Evolutionary conservation across 345 rosid genomes (phyloP).

Genomic region (Fremontodendron californicum): DNA sequence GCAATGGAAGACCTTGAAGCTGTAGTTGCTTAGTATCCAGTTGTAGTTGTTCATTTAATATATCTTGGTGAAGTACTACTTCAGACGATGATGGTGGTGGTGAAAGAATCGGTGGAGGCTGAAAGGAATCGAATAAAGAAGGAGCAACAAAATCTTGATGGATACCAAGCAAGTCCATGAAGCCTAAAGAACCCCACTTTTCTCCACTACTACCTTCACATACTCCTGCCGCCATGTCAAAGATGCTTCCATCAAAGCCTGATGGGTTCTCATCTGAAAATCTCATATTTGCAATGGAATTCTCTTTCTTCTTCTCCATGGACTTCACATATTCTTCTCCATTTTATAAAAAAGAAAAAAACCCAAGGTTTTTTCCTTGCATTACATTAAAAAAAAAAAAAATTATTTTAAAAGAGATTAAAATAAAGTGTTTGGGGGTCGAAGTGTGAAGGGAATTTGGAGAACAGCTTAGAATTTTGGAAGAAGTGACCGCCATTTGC

Average conservation of each 20-base stretch:
- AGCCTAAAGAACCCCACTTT: slow-evolving; percentile 33
- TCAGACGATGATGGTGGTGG: slow-evolving; percentile 22
- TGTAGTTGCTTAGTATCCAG: no score
- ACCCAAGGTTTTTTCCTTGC: no score
- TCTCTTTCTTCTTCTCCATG: slow-evolving; percentile 37
- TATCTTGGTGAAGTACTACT: neutral
- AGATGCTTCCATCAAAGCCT: slow-evolving; percentile 41
- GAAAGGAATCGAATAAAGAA: slow-evolving; percentile 54
- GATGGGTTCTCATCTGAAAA: slow-evolving; percentile 44
- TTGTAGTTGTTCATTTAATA: slow-evolving; percentile 1
- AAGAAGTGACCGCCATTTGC: slow-evolving; percentile 54
- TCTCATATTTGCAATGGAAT: slow-evolving; percentile 42
- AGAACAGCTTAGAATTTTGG: slow-evolving; percentile 56
- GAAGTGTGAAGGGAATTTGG: slow-evolving; percentile 66
- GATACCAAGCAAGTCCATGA: slow-evolving; percentile 54
- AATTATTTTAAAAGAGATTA: no score
- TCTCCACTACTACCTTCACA: slow-evolving; percentile 21
- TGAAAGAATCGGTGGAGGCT: slow-evolving; percentile 19
- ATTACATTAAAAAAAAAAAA: no score
- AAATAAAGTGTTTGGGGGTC: no score
- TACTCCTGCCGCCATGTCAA: slow-evolving; percentile 39
- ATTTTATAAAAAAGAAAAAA: no score
- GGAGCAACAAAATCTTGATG: slow-evolving; percentile 35
- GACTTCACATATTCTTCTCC: slow-evolving; percentile 29
- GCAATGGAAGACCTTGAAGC: slow-evolving; percentile 30